Evolutionary conservation across 1,284 basidiomycete species (phyloP).

Genomic region (Anthracocystis setariae): DNA sequence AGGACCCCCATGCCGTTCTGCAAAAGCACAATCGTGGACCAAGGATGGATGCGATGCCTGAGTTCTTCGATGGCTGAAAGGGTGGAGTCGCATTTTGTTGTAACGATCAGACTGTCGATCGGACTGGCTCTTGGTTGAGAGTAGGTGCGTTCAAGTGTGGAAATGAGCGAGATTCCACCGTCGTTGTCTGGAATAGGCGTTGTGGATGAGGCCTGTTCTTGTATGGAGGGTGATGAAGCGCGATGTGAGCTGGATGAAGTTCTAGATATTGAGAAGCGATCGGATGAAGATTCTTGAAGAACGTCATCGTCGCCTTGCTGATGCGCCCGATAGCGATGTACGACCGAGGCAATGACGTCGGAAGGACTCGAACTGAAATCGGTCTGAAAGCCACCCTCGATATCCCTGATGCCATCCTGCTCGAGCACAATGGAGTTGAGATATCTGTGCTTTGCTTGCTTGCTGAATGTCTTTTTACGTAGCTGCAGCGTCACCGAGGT

Average conservation of each 20-base stretch:
- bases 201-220: constrained; percentile 20
- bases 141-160: constrained; percentile 23
- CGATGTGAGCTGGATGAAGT: constrained; percentile 8
- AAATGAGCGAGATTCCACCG: constrained; percentile 44
- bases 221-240: constrained; percentile 10
- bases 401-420: constrained; percentile 47
- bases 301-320: constrained; percentile 15
- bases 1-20: constrained; percentile 92
- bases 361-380: constrained; percentile 41
- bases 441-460: constrained; percentile 18
- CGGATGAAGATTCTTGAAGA: constrained; percentile 3
- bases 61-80: constrained; percentile 74
- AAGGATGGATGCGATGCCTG: constrained; percentile 74
- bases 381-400: constrained; percentile 49
- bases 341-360: constrained; percentile 37
- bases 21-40: constrained; percentile 85
- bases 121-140: constrained; percentile 40
- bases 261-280: constrained; percentile 38
- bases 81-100: constrained; percentile 81
- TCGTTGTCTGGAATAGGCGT: constrained; percentile 39
- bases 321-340: constrained; percentile 10
- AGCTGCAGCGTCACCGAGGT: constrained; percentile 55
- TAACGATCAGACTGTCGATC: constrained; percentile 75
- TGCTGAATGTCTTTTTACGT: constrained; percentile 35
- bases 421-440: constrained; percentile 46